Evolutionary conservation across 179 eudicot genomes (phyloP), one percentile per base, ranked within the genome.

Genomic region (Spinacia oleracea): DNA sequence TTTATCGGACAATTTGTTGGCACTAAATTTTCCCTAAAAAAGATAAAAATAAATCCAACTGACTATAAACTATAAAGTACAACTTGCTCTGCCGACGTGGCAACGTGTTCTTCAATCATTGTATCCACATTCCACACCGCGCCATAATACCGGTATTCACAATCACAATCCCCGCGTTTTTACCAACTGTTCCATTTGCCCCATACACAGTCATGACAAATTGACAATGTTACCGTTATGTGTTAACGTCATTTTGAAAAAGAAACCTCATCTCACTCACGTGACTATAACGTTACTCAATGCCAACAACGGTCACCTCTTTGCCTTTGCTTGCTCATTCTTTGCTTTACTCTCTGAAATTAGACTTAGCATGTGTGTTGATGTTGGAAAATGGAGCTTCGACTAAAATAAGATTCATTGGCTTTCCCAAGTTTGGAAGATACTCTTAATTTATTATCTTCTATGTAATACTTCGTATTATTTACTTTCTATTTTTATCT

Each of bases 221-320:
- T 25, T 27, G 65, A 51, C 34, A 25, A 48, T 62, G 66, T 82
- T 78, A 73, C 81, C 81, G 84, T 82, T 78, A 50, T 46, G 40
- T 56, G 51, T 66, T 77, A 82, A 78, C 79, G 72, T 78, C 76
- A 63, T 48, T 74, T 78, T 74, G 56, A 68, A 78, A 82, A 73
- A 66, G 59, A 15, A 42, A 25, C 9, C 34, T 32, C 38, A 35
- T 9, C 78, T 25, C 59, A 45, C 32, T 31, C 74, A 80, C 70
- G 79, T 80, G 83, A 75, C 59, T 34, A 25, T 68, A 75, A 74
- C 79, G 83, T 80, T 69, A 42, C 64, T 16, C 56, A 6, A 45
- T n/a, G 1, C 48, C 74, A 80, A 80, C 74, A 80, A 80, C 83
- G 83, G 83, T 80, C 76, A 75, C 70, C 75, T 80, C 21, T n/a